phyloP scores from a whole-genome alignment of 2,329 filamentous ascomycete species.

The Cercospora zeina region DNA sequence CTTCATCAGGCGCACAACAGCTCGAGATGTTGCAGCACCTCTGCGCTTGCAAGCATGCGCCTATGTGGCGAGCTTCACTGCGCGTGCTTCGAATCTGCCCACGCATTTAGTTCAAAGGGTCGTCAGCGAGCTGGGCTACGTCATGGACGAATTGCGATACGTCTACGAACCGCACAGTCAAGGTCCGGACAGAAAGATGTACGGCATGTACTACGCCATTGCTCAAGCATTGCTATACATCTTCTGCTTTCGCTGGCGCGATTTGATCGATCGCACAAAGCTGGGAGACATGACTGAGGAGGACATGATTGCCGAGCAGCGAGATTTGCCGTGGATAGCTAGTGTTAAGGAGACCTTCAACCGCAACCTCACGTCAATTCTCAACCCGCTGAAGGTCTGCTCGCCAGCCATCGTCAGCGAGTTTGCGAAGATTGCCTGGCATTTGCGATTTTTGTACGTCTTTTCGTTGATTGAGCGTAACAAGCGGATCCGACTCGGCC shows the following conservation, averaged over 20 bases:
- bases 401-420: conserved; percentile 86
- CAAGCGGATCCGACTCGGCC: conserved; percentile 79
- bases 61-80: conserved; percentile 92
- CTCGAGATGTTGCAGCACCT: conserved; percentile 75
- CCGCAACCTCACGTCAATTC: conserved; percentile 77
- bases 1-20: conserved; percentile 73
- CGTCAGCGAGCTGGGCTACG: conserved; percentile 73
- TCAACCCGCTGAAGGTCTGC: conserved; percentile 95
- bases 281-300: conserved; percentile 50
- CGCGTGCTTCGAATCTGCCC: conserved; percentile 80
- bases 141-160: conserved; percentile 73
- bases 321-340: conserved; percentile 76
- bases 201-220: conserved; percentile 80
- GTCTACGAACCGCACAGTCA: conserved; percentile 72
- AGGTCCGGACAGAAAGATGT: conserved; percentile 81
- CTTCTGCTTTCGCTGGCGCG: conserved; percentile 97
- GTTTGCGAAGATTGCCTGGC: conserved; percentile 83
- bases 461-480: conserved; percentile 87
- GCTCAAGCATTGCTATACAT: conserved; percentile 91
- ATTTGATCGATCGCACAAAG: conserved; percentile 64
- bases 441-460: conserved; percentile 85
- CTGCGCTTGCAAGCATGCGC: conserved; percentile 82
- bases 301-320: conserved; percentile 61
- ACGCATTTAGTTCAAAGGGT: conserved; percentile 75
- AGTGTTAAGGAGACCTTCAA: conserved; percentile 72